phyloP scores from a whole-genome alignment of 2,329 filamentous ascomycete species.

The Alternaria triticina region DNA sequence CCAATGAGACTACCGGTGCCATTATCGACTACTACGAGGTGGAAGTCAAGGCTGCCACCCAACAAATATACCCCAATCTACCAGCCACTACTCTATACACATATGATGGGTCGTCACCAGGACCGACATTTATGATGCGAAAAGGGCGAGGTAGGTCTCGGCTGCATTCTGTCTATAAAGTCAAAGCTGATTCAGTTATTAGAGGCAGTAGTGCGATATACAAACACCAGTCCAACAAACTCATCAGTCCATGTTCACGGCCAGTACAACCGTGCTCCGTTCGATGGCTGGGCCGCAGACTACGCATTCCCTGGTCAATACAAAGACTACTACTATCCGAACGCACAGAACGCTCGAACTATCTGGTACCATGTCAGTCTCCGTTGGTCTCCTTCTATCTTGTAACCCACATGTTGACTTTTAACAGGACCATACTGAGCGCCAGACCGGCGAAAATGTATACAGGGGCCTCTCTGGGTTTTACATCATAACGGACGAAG shows the following conservation, averaged over 20 bases:
- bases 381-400: conserved; percentile 6
- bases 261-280: conserved; percentile 55
- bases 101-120: conserved; percentile 63
- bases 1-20: conserved; percentile 42
- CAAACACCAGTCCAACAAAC: conserved; percentile 56
- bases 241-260: conserved; percentile 63
- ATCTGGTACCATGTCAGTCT: conserved; percentile 64
- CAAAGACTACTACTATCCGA: conserved; percentile 70
- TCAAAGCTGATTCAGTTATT: not conserved
- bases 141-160: conserved; percentile 47
- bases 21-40: conserved; percentile 57
- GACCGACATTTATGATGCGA: conserved; percentile 60
- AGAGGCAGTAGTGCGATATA: conserved; percentile 62
- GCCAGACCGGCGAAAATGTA: conserved; percentile 60
- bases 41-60: conserved; percentile 49
- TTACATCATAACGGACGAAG: conserved; percentile 61
- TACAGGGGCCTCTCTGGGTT: conserved; percentile 64
- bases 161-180: too few relatives aligned
- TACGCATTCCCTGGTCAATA: conserved; percentile 59
- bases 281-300: conserved; percentile 64
- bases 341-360: conserved; percentile 59
- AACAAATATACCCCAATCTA: conserved; percentile 54
- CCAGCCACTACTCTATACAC: conserved; percentile 52
- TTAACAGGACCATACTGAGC: conserved; percentile 48
- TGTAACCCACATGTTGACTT: not conserved